Evolutionary conservation across 129 eudicot genomes (phyloP).

Genomic region (Saposhnikovia divaricata): DNA sequence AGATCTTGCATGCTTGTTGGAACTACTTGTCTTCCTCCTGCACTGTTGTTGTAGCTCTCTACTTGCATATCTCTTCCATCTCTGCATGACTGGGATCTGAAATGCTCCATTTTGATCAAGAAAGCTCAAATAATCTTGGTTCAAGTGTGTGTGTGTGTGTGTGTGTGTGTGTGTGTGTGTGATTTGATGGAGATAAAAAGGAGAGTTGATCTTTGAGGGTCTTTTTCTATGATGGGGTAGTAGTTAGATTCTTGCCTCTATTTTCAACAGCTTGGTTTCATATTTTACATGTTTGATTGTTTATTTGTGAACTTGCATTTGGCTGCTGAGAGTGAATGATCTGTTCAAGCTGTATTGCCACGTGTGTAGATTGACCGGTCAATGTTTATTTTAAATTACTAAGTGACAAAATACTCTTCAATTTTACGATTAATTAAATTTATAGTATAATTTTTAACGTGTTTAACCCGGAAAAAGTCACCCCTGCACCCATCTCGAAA

Average conservation of each 20-base stretch:
- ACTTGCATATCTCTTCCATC: constrained; percentile 33
- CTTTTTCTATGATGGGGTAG: background rate
- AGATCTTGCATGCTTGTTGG: constrained; percentile 48
- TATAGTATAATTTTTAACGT: background rate
- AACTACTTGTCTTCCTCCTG: constrained; percentile 14
- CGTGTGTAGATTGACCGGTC: background rate
- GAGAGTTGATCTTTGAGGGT: background rate
- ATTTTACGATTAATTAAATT: background rate
- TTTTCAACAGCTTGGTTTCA: background rate
- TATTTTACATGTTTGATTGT: background rate
- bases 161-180: background rate
- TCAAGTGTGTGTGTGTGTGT: too few species aligned
- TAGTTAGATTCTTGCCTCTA: background rate
- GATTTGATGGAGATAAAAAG: background rate
- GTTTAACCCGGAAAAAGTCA: background rate
- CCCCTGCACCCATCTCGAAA: background rate
- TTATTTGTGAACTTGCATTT: background rate
- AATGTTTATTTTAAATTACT: background rate
- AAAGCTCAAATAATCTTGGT: background rate
- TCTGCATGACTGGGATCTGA: constrained; percentile 55
- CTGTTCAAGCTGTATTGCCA: too few species aligned
- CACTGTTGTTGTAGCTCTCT: constrained; percentile 20
- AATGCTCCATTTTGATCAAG: constrained; percentile 41
- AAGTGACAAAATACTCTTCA: background rate
- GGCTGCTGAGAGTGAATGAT: too few species aligned